Base-by-base conservation (phyloP, 192 early-diverging fungal genomes). In the Powellomyces hirtus region DNA sequence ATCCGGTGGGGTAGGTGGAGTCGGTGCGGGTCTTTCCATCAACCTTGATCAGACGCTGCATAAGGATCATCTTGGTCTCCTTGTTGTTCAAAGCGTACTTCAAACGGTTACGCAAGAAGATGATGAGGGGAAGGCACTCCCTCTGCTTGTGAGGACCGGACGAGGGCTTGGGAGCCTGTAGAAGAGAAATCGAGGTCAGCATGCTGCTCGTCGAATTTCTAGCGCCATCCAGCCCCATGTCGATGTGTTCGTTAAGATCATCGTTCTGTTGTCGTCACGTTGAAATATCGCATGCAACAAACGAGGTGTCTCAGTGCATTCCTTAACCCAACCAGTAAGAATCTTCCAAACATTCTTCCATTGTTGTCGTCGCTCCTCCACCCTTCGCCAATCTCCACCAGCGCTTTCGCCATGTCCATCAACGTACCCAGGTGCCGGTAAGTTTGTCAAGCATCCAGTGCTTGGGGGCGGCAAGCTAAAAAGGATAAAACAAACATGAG, bases 361-460 rank as follows among this genome's bases (percentile, higher is more conserved):
- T 3, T 7, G n/a, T 14, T 6, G 46, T 49, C 46, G 26, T 18
- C 46, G 4, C 26, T 16, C 16, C 26, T 49, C 46, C 46, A 24
- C 2, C 2, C 46, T 7, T 24, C 46, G 46, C 46, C 3, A 49
- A 6, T 2, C 46, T 5, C 16, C 5, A 24, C 14, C 46, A 6
- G 46, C 16, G 5, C 26, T 16, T 18, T 49, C 46, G 46, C 46
- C 5, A 49, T 49, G 2, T 11, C 5, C 42, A 4, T 55, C 52
- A 37, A 78, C 77, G 56, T 82, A 80, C 84, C 88, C 89, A 93
- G 75, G 90, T 96, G 77, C 97, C 98, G 81, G 95, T 94, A 69
- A 99, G 91, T 84, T 99, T 99, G 94, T 98, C 96, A 76, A 99
- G 89, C 95, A 99, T 97, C 98, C 98, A 99, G 90, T 98, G 95